These are phyloP conservation scores for Sherardia arvensis DNA, from an alignment of 257 asterid genomes.

Conservation along the genomic window DNA sequence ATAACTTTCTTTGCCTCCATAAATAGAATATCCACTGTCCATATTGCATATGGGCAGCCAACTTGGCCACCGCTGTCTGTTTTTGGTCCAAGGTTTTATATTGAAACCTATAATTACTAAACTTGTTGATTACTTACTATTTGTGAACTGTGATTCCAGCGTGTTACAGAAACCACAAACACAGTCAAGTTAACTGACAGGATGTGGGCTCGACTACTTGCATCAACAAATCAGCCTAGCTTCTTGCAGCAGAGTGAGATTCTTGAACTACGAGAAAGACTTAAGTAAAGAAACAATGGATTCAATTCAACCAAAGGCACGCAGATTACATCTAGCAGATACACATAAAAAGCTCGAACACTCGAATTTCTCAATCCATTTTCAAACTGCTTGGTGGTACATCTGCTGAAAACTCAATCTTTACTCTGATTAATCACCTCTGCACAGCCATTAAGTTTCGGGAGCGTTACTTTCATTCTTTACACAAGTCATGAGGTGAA, in stretches of 20 bases:
- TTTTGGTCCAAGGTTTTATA: neutral
- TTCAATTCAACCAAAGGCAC: slow-evolving; percentile 28
- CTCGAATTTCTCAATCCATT: neutral
- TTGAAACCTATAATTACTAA: no score
- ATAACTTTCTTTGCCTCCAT: neutral
- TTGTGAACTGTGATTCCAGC: slow-evolving; percentile 36
- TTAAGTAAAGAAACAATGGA: slow-evolving; percentile 36
- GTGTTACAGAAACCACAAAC: slow-evolving; percentile 68
- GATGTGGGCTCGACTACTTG: slow-evolving; percentile 96
- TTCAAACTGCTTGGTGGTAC: neutral
- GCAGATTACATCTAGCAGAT: slow-evolving; percentile 37
- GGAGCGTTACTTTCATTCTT: neutral
- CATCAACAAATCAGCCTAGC: slow-evolving; percentile 88
- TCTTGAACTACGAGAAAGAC: slow-evolving; percentile 37
- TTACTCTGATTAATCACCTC: neutral
- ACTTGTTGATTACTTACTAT: neutral
- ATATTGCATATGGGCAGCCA: neutral
- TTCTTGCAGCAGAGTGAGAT: slow-evolving; percentile 38
- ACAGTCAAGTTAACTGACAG: slow-evolving; percentile 68
- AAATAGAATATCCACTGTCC: neutral
- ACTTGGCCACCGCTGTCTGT: neutral
- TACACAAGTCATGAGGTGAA: neutral
- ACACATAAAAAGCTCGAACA: neutral
- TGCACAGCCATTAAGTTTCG: neutral
- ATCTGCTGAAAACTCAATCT: neutral